A percentile compares a stretch with the other conserved stretches of the same genome.
These are phyloP conservation scores for Chenopodium album DNA, from an alignment of 148 eudicot species.

Conservation along the genomic window DNA sequence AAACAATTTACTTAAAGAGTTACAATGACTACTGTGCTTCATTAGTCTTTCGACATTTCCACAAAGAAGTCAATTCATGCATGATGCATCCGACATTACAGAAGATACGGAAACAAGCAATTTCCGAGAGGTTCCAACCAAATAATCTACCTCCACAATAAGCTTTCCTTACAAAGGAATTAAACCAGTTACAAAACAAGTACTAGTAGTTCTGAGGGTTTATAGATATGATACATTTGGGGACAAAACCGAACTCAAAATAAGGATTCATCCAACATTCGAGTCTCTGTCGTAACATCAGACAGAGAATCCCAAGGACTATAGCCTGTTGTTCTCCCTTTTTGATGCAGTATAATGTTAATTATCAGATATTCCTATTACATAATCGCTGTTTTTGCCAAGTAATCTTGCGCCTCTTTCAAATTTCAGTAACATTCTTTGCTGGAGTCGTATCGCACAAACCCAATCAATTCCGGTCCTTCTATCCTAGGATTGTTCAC, in stretches of 20 bases:
- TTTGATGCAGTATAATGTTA: conserved; percentile 8
- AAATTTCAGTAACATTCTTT: conserved; percentile 50
- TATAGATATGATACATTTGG: conserved; percentile 6
- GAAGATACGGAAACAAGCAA: not conserved
- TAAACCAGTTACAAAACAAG: conserved; percentile 10
- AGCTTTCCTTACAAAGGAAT: not conserved
- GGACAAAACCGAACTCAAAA: conserved; percentile 2
- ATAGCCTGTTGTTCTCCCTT: not conserved
- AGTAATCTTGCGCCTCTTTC: not conserved
- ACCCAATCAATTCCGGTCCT: conserved; percentile 83
- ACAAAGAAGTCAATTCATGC: not conserved
- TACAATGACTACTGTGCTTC: no score
- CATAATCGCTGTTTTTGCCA: conserved; percentile 4
- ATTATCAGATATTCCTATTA: conserved; percentile 14
- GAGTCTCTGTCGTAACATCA: conserved; percentile 1
- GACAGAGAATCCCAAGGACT: not conserved
- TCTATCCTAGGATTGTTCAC: conserved; percentile 62
- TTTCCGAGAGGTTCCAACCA: not conserved
- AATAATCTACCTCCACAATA: not conserved
- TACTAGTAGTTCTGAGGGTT: not conserved
- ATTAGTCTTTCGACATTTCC: no score
- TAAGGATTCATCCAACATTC: conserved; percentile 7
- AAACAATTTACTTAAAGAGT: no score
- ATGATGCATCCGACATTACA: not conserved
- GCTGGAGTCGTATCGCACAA: conserved; percentile 53